A percentile compares a stretch with the other conserved stretches of the same genome.
phyloP scores from a whole-genome alignment of 306 rosid genomes.

The Cicer pinnatifidum region DNA sequence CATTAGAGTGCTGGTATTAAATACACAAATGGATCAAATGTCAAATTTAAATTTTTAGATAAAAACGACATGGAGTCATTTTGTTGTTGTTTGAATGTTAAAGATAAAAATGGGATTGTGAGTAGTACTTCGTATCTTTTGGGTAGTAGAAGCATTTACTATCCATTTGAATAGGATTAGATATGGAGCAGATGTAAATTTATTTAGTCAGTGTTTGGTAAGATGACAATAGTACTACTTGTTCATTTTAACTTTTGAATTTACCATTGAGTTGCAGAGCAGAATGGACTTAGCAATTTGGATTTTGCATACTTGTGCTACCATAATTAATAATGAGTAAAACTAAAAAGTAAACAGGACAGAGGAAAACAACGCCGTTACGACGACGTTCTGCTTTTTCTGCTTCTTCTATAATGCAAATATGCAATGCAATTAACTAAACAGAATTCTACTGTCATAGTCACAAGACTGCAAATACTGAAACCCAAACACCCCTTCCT shows the following conservation, averaged over 20 bases:
- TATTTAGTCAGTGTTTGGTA: conserved; percentile 27
- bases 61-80: not conserved
- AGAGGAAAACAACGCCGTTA: conserved; percentile 40
- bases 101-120: conserved; percentile 18
- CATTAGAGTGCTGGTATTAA: not conserved
- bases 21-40: not conserved
- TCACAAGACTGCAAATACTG: conserved; percentile 46
- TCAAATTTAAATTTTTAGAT: conserved; percentile 8
- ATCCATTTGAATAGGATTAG: conserved; percentile 25
- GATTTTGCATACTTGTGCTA: not conserved
- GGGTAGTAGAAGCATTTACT: conserved; percentile 29
- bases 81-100: not conserved
- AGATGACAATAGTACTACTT: not conserved
- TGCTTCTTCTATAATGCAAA: not conserved
- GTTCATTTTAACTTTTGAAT: not conserved
- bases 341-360: not conserved
- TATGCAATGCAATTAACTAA: conserved; percentile 16
- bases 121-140: conserved; percentile 26
- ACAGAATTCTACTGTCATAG: conserved; percentile 40
- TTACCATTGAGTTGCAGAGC: not conserved
- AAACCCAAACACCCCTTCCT: conserved; percentile 63
- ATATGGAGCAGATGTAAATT: conserved; percentile 18
- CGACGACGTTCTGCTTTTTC: conserved; percentile 44
- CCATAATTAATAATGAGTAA: not conserved
- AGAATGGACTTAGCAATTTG: not conserved